Percentiles rank a stretch among this genome's conserved stretches.
Evolutionary conservation across 495 filamentous ascomycete species (phyloP).

Genomic region (Trypethelium eluteriae): DNA sequence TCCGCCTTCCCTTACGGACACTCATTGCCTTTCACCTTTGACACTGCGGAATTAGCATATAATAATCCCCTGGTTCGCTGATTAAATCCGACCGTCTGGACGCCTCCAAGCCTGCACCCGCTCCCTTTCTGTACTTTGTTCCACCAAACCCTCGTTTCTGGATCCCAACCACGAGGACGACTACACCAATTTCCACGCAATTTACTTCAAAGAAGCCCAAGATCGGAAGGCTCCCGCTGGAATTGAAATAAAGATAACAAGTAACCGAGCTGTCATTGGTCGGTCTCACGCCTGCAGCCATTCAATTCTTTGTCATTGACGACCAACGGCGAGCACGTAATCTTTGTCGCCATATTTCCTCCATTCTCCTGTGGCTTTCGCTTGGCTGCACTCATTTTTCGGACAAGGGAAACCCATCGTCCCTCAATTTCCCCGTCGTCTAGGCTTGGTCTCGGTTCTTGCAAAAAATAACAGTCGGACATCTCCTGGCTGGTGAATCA

Average conservation of each 20-base stretch:
- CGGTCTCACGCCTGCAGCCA: neutral
- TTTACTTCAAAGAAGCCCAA: neutral
- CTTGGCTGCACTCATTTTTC: neutral
- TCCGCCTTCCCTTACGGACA: neutral
- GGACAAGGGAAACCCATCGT: neutral
- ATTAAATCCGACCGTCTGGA: neutral
- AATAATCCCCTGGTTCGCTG: neutral
- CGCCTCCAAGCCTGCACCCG: neutral
- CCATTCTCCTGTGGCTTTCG: neutral
- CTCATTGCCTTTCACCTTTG: neutral
- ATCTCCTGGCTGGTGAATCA: neutral
- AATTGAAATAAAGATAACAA: neutral
- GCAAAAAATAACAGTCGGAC: neutral
- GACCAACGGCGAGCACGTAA: neutral
- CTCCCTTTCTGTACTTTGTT: neutral
- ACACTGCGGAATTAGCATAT: constrained; percentile 5
- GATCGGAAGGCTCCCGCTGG: neutral
- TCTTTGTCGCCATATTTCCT: neutral
- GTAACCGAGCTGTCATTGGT: neutral
- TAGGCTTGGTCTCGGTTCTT: neutral
- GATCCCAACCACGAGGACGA: neutral
- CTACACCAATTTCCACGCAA: neutral
- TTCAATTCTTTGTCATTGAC: constrained; percentile 1
- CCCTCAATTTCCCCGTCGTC: neutral
- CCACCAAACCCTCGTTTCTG: constrained; percentile 3